Evolutionary conservation across 1,139 yeast genomes (phyloP), one percentile per base, ranked within the genome.

Genomic region (Martiniozyma asiatica): DNA sequence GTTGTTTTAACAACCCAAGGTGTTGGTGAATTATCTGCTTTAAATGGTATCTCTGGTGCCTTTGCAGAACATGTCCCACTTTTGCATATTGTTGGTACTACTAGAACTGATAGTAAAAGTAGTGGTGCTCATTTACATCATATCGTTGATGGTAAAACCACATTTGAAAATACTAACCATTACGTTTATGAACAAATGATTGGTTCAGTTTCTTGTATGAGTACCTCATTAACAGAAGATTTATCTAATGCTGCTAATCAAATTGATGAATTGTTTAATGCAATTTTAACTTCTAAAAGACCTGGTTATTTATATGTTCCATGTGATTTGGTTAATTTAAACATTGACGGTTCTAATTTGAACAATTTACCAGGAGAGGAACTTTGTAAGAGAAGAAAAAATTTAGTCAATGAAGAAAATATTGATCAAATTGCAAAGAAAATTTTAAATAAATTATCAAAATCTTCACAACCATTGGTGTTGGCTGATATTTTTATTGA

Each of bases 241-340:
- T 63, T 72, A 19, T 53, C 58, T 3, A 51, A 56, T 8, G 76
- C 73, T 1, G 59, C 71, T 16, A 25, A 45, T 14, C 65, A 69
- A 45, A 63, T 84, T 33, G 95, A 84, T 50, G 58, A 58, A 18
- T 81, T 81, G 4, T 66, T 84, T 38, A 47, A 50, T 26, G 60
- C 65, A 20, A 71, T 81, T 20, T 58, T 69, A 41, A 59, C 55
- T 26, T 62, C 65, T 34, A 72, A 77, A 18, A 68, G 77, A 48
- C 95, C 95, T 1, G 94, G 93, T 6, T 82, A 78, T 48, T 55
- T 84, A 35, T 80, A 70, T 48, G 52, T 84, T 26, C 95, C 95
- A 3, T 60, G 68, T 25, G 87, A 82, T 47, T 54, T 79, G 44
- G 72, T 75, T 8, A 68, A 68, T 43, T 45, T 58, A 25, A 41